Base-by-base conservation (phyloP, 371 early-diverging fungal genomes). In the Capillidium heterosporum region DNA sequence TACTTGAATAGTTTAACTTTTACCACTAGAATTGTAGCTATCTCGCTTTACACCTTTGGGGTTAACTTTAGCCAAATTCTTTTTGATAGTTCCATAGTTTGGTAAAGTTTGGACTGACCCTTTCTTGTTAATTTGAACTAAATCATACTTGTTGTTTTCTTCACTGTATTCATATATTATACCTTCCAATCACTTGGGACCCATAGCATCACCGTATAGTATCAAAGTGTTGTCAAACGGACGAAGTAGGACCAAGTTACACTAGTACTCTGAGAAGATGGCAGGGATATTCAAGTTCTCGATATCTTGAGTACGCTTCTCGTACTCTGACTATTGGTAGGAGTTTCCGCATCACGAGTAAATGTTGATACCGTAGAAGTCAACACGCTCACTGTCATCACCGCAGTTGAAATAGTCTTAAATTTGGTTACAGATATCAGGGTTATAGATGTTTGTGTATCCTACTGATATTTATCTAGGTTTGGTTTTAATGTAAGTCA, bases 131-230 rank as follows among this genome's bases (percentile, higher is more conserved):
- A 50, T 50, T 17, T 50, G 13, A 48, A 85, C 85, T 8, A 88
- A 61, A 1, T 87, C 87, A 64, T 85, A 88, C 56, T 77, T 64
- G 66, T 87, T 88, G 61, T 69, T 76, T 56, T 88, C 86, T 55
- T 88, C 76, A 4, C 79, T 71, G 77, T 78, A 88, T 63, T 85
- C 86, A 62, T 87, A 88, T 32, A 82, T 77, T 32, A 88, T 74
- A 28, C 85, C 87, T 24, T 86, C 87, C 0, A 84, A 84, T 70
- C 81, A 82, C 0, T 67, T 66, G 47, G 58, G 57, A 5, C 67
- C 69, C 88, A 87, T 85, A 24, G 80, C 75, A 0, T 75, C 59
- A 10, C 84, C 81, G 58, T 78, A 82, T 41, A 87, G 67, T 19
- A 84, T 71, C 28, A 65, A 13, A 31, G 52, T 42, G 42, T 82